phyloP scores from a whole-genome alignment of 164 flowering plant species.

The Nymphaea colorata region DNA sequence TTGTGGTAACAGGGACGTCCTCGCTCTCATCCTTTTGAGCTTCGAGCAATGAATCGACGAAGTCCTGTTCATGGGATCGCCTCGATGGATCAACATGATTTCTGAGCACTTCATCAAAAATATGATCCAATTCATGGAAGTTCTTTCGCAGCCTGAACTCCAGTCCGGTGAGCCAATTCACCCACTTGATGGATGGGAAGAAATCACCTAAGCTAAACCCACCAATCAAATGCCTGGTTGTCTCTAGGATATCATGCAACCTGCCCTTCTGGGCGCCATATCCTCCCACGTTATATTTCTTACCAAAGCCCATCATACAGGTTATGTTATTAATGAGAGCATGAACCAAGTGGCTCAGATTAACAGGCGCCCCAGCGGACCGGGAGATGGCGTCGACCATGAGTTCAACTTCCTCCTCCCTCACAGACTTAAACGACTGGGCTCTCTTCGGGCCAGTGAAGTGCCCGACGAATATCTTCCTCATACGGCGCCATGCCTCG shows the following conservation, averaged over 20 bases:
- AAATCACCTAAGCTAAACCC: not conserved
- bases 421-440: not conserved
- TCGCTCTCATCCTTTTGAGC: not conserved
- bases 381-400: not conserved
- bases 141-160: not conserved
- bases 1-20: not conserved
- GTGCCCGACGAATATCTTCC: slow-evolving; percentile 12
- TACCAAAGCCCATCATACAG: not conserved
- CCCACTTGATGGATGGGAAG: slow-evolving; percentile 2
- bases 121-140: not conserved
- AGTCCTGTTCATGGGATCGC: not conserved
- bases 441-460: slow-evolving; percentile 12
- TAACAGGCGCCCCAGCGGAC: not conserved
- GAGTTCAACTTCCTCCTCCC: not conserved
- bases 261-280: not conserved
- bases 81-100: not conserved
- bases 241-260: not conserved
- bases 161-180: not conserved
- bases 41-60: not conserved
- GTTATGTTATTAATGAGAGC: not conserved
- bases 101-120: not conserved
- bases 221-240: not conserved
- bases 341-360: not conserved
- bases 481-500: slow-evolving; percentile 18
- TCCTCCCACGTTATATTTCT: not conserved